Percentiles rank a stretch among this genome's conserved stretches.
These are phyloP conservation scores for Penicillium sp. DNA, from an alignment of 2,329 filamentous ascomycete genomes.

Conservation along the genomic window DNA sequence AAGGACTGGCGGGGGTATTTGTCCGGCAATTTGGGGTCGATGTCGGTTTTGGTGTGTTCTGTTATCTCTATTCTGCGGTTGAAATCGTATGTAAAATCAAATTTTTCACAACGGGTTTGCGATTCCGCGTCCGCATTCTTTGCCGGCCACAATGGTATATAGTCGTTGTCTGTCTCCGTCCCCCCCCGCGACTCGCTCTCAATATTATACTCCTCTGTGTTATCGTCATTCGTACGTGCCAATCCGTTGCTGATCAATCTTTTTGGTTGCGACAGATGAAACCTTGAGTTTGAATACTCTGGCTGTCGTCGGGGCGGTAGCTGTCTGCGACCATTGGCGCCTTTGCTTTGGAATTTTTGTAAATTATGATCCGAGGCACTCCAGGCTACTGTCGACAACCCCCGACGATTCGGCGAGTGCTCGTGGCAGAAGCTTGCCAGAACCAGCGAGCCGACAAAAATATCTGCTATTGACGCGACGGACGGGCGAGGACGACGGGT, in stretches of 20 bases:
- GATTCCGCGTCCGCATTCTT: slow-evolving; percentile 7
- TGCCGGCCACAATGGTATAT: slow-evolving; percentile 8
- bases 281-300: slow-evolving; percentile 18
- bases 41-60: neutral
- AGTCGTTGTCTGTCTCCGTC: slow-evolving; percentile 3
- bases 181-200: slow-evolving; percentile 1
- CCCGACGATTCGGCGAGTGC: slow-evolving; percentile 42
- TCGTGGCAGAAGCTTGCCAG: slow-evolving; percentile 51
- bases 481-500: slow-evolving; percentile 28
- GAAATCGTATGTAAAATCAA: slow-evolving; percentile 8
- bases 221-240: slow-evolving; percentile 23
- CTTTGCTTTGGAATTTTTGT: slow-evolving; percentile 17
- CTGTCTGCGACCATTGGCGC: slow-evolving; percentile 14
- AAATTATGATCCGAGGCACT: slow-evolving; percentile 17
- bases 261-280: slow-evolving; percentile 22
- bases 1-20: slow-evolving; percentile 3
- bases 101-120: slow-evolving; percentile 3
- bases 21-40: neutral
- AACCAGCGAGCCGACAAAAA: slow-evolving; percentile 55
- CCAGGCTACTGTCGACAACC: slow-evolving; percentile 26
- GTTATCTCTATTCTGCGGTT: slow-evolving; percentile 2
- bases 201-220: slow-evolving; percentile 13
- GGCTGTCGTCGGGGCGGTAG: slow-evolving; percentile 18
- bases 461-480: slow-evolving; percentile 45
- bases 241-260: slow-evolving; percentile 29